phyloP scores from a whole-genome alignment of 2,329 filamentous ascomycete genomes.

The Aspergillus felis region DNA sequence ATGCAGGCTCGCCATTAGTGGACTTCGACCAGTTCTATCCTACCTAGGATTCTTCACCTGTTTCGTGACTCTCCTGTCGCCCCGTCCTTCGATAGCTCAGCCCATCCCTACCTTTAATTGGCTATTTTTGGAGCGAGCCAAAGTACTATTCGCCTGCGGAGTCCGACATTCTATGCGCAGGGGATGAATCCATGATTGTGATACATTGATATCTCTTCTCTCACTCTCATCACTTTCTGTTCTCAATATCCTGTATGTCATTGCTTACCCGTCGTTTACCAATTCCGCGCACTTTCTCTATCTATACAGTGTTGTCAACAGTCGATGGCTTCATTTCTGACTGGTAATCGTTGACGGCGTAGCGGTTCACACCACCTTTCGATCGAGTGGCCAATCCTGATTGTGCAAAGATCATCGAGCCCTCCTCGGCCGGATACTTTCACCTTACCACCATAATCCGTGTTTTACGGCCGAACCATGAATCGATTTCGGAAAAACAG shows the following conservation, averaged over 20 bases:
- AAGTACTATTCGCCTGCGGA: background rate
- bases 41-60: background rate
- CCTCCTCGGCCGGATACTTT: background rate
- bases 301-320: background rate
- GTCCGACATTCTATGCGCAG: background rate
- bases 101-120: background rate
- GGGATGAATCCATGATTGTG: background rate
- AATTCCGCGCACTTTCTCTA: background rate
- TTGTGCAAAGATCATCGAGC: background rate
- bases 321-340: background rate
- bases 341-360: background rate
- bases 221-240: background rate
- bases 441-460: background rate
- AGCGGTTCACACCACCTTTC: background rate
- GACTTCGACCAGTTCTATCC: background rate
- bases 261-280: background rate
- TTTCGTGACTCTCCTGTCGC: background rate
- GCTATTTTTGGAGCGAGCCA: background rate
- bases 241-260: background rate
- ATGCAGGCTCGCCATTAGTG: background rate
- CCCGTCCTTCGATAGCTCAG: background rate
- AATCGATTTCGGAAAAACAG: constrained; percentile 41
- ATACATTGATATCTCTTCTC: background rate
- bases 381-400: background rate
- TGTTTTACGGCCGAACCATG: constrained; percentile 23